Evolutionary conservation across 2,329 filamentous ascomycete species (phyloP), one percentile per base, ranked within the genome.

Genomic region (Claviceps sorghi): DNA sequence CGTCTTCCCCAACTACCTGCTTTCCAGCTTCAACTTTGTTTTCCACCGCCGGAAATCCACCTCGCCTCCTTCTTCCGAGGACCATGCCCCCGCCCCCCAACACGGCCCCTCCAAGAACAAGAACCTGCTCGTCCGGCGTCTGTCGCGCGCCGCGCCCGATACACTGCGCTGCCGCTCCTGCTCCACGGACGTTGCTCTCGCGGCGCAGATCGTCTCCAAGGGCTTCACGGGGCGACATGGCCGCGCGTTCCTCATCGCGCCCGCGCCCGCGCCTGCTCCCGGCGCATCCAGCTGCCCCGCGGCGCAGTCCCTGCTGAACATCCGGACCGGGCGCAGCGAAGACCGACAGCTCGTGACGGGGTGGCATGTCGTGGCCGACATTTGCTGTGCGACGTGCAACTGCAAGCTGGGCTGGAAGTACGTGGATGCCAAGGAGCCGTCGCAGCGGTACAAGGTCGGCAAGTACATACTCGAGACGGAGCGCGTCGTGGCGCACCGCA

Each of bases 321-420:
- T 82, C 52, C 70, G 69, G 43, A 62, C 81, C 38, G 79, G 79
- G 10, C 70, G 69, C 44, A 66, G 70, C 6, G 79, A 81, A 62
- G 74, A 71, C 52, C 69, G 82, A 30, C 72, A 77, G 57, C 71
- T 85, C 6, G 75, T 78, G 13, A 84, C 82, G 1, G 82, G 82
- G 2, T 70, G 72, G 60, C 82, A 84, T 64, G 72, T 78, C 6
- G 80, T 85, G 7, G 78, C 80, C 3, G 81, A 84, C 64, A 80
- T 84, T 48, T 70, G 64, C 47, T 85, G 82, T 60, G 62, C 62
- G 10, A 67, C 75, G 29, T 85, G 82, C 64, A 66, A 68, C 29
- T 69, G 68, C 50, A 77, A 77, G 58, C 61, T 85, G 9, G 82
- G 82, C 19, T 85, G 82, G 82, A 84, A 84, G 64, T 85, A 85